A percentile compares a stretch with the other conserved stretches of the same genome.
These are phyloP conservation scores for Bretziella fagacearum DNA, from an alignment of 2,329 filamentous ascomycete species.

Conservation along the genomic window DNA sequence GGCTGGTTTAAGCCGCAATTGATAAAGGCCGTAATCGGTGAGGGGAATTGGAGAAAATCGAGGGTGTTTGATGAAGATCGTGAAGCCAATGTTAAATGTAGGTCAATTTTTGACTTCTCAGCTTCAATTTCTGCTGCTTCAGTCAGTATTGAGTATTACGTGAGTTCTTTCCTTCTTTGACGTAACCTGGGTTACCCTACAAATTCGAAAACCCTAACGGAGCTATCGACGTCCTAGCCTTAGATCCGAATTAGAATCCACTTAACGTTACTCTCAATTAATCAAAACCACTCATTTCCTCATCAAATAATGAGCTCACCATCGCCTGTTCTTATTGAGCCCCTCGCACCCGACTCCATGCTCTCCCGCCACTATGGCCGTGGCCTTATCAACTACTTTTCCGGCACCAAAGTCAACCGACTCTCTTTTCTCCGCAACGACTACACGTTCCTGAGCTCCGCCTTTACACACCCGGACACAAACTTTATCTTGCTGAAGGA, in stretches of 20 bases:
- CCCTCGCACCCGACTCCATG: conserved; percentile 39
- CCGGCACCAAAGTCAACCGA: conserved; percentile 60
- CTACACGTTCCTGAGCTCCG: conserved; percentile 49
- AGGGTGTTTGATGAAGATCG: no score
- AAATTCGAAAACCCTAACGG: not conserved
- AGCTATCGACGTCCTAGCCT: no score
- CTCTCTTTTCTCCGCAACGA: conserved; percentile 62
- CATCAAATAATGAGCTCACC: conserved; percentile 1
- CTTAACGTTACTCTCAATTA: not conserved
- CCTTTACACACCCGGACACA: conserved; percentile 47
- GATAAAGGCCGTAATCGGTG: no score
- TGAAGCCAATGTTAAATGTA: no score
- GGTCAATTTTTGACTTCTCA: no score
- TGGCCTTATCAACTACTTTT: conserved; percentile 72
- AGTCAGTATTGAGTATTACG: no score
- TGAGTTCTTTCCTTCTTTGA: no score
- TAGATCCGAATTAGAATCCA: no score
- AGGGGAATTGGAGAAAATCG: no score
- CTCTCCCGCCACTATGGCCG: conserved; percentile 61
- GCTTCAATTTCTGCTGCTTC: no score
- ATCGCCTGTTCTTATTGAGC: conserved; percentile 16
- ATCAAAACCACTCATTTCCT: not conserved
- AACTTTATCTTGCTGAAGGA: conserved; percentile 65
- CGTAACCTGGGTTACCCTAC: no score
- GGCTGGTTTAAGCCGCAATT: not conserved